phyloP scores from a whole-genome alignment of 345 rosid species.

The Populus alba region DNA sequence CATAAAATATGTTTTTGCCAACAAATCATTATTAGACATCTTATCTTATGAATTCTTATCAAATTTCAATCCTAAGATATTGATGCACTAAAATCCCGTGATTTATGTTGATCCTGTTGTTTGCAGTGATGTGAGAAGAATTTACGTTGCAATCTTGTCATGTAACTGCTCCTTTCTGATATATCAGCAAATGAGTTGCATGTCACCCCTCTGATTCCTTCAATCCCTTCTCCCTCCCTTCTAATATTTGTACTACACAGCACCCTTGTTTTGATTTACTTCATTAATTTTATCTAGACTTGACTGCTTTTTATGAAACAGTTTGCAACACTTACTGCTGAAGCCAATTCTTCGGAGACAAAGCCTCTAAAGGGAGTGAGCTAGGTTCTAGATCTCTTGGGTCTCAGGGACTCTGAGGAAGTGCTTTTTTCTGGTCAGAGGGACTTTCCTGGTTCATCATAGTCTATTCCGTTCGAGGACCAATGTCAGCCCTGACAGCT shows the following conservation, averaged over 20 bases:
- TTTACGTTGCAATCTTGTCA: not conserved
- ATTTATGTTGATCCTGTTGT: no score
- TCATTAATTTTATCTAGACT: not conserved
- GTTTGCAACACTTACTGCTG: constrained; percentile 56
- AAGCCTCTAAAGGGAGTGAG: constrained; percentile 40
- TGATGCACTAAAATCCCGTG: no score
- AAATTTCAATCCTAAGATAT: no score
- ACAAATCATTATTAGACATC: no score
- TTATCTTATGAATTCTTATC: no score
- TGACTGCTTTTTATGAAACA: constrained; percentile 27
- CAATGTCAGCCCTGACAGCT: constrained; percentile 42
- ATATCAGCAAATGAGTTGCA: not conserved
- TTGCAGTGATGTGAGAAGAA: no score
- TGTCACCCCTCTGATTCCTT: not conserved
- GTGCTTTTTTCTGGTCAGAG: constrained; percentile 27
- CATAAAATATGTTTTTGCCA: no score
- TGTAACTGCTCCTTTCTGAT: no score
- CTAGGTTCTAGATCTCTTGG: constrained; percentile 38
- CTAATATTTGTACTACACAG: not conserved
- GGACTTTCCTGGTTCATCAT: constrained; percentile 34
- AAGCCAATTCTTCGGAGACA: constrained; percentile 62
- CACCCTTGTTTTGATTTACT: not conserved
- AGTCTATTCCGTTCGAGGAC: constrained; percentile 28
- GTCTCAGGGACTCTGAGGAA: constrained; percentile 28
- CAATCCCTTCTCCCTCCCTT: not conserved